Percentiles rank a stretch among this genome's conserved stretches.
phyloP scores from a whole-genome alignment of 2,329 filamentous ascomycete species.

The Hypoxylon sp. region DNA sequence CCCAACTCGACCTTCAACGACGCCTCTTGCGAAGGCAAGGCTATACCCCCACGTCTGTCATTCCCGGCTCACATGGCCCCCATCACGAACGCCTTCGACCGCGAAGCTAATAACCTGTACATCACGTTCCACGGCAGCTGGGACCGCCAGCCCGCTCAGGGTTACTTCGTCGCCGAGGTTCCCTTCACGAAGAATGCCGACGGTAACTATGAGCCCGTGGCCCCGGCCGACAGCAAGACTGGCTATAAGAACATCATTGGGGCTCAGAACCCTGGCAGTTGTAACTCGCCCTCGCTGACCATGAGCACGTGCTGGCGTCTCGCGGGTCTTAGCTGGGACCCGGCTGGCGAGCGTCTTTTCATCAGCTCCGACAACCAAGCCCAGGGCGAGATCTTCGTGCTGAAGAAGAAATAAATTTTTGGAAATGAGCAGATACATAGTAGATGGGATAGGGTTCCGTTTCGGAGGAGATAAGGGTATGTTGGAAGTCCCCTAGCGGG shows the following conservation, averaged over 20 bases:
- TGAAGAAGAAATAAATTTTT: slow-evolving; percentile 45
- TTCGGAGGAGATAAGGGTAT: slow-evolving; percentile 10
- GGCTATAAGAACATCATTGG: slow-evolving; percentile 64
- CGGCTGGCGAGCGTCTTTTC: slow-evolving; percentile 63
- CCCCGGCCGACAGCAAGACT: slow-evolving; percentile 56
- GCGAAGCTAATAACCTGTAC: slow-evolving; percentile 69
- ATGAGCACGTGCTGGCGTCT: slow-evolving; percentile 65
- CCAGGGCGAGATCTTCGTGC: slow-evolving; percentile 63
- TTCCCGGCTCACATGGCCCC: slow-evolving; percentile 73
- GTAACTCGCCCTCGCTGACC: slow-evolving; percentile 56
- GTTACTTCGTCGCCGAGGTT: slow-evolving; percentile 57
- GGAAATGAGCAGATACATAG: slow-evolving; percentile 6
- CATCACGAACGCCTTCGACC: slow-evolving; percentile 74
- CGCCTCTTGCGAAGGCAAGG: slow-evolving; percentile 47
- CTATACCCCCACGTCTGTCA: slow-evolving; percentile 63
- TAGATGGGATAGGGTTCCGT: neutral
- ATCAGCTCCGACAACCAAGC: slow-evolving; percentile 64
- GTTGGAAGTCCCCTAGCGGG: slow-evolving; percentile 10
- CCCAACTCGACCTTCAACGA: slow-evolving; percentile 55
- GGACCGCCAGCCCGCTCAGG: slow-evolving; percentile 55
- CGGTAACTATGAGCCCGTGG: slow-evolving; percentile 52
- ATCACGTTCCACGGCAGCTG: slow-evolving; percentile 76
- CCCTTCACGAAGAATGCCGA: slow-evolving; percentile 56
- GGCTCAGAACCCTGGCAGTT: slow-evolving; percentile 62
- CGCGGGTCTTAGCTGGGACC: slow-evolving; percentile 61